Evolutionary conservation across 148 eudicot species (phyloP).

Genomic region (Heliosperma pusillum): DNA sequence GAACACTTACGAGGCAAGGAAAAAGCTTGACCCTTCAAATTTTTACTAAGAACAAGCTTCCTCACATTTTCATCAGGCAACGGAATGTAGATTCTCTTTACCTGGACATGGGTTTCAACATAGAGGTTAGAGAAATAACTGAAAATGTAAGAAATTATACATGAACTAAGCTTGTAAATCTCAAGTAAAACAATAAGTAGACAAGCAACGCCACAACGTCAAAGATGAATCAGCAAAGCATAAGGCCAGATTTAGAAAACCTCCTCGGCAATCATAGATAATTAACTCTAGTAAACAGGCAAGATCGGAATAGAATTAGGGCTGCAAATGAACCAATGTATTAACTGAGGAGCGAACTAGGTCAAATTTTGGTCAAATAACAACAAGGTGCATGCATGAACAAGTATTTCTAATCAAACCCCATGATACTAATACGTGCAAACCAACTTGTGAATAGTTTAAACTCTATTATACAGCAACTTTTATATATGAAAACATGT

Average conservation of each 20-base stretch:
- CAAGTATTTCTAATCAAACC: not conserved
- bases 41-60: constrained; percentile 66
- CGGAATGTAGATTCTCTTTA: constrained; percentile 93
- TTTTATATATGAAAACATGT: not conserved
- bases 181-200: not conserved
- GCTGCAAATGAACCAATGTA: not conserved
- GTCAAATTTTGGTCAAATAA: not conserved
- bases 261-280: not conserved
- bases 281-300: not conserved
- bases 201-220: not conserved
- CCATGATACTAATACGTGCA: not conserved
- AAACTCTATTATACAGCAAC: not conserved
- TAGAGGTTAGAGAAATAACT: constrained; percentile 10
- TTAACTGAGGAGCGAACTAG: not conserved
- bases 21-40: constrained; percentile 81
- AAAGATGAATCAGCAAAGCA: not conserved
- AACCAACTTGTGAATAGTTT: not conserved
- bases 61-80: constrained; percentile 81
- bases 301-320: not conserved
- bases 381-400: not conserved
- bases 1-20: constrained; percentile 75
- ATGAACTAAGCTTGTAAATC: not conserved
- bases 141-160: not conserved
- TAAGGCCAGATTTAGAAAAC: not conserved
- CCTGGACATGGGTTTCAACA: constrained; percentile 46